A percentile compares a stretch with the other conserved stretches of the same genome.
phyloP scores from a whole-genome alignment of 2,329 filamentous ascomycete genomes.

The Ascochyta koolunga region DNA sequence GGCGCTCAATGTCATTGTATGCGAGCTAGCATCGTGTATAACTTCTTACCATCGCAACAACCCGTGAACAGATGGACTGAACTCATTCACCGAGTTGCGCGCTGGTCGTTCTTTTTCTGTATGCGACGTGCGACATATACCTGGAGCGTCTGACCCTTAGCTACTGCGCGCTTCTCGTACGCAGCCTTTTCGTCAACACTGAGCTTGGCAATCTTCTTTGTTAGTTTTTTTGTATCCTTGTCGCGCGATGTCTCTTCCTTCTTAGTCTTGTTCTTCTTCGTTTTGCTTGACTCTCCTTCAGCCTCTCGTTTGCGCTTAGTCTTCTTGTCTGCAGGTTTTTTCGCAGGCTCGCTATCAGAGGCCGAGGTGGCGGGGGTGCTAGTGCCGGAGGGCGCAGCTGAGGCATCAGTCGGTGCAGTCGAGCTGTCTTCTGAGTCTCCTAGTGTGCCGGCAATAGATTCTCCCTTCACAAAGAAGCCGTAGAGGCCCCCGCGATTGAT shows the following conservation, averaged over 20 bases:
- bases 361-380: constrained; percentile 40
- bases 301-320: constrained; percentile 39
- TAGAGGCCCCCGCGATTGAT: constrained; percentile 69
- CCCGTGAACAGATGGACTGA: too few species aligned
- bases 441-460: constrained; percentile 75
- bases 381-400: constrained; percentile 21
- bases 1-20: too few species aligned
- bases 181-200: constrained; percentile 34
- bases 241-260: constrained; percentile 4
- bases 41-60: too few species aligned
- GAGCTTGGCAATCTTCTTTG: constrained; percentile 36
- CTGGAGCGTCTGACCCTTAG: constrained; percentile 48
- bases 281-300: constrained; percentile 14
- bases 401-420: constrained; percentile 20
- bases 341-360: constrained; percentile 26
- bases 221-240: constrained; percentile 18
- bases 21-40: neutral
- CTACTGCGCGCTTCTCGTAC: constrained; percentile 44
- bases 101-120: constrained; percentile 40
- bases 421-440: constrained; percentile 29
- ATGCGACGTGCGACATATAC: constrained; percentile 43
- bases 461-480: constrained; percentile 82
- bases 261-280: constrained; percentile 21
- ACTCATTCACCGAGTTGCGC: constrained; percentile 1
- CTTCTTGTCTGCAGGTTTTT: constrained; percentile 19